A percentile compares a stretch with the other conserved stretches of the same genome.
phyloP scores from a whole-genome alignment of 805 yeast species.

The Brettanomyces bruxellensis region DNA sequence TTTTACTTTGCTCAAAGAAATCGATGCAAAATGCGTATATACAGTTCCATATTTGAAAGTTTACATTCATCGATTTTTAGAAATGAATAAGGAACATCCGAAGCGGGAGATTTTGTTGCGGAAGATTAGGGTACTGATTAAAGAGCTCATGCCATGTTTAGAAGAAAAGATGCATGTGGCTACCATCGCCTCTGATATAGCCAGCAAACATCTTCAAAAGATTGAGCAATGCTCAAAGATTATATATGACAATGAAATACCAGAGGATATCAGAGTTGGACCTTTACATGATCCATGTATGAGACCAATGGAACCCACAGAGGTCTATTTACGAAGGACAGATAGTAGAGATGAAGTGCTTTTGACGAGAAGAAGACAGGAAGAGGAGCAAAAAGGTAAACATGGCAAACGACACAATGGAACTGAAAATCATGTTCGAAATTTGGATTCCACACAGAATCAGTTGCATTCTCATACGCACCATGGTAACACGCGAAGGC shows the following conservation, averaged over 20 bases:
- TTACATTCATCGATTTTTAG: conserved; percentile 41
- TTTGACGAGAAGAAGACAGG: neutral
- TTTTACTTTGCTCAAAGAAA: conserved; percentile 81
- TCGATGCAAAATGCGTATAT: conserved; percentile 85
- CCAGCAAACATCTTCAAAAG: conserved; percentile 58
- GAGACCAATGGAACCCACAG: conserved; percentile 45
- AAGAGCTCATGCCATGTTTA: conserved; percentile 79
- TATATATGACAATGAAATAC: conserved; percentile 66
- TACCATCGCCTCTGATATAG: conserved; percentile 75
- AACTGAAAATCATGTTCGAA: too few species aligned
- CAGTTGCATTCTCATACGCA: too few species aligned
- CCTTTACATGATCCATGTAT: conserved; percentile 88
- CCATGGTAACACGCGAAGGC: too few species aligned
- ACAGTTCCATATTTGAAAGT: conserved; percentile 59
- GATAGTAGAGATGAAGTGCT: conserved; percentile 33
- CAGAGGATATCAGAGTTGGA: conserved; percentile 68
- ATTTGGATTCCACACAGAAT: too few species aligned
- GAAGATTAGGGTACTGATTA: conserved; percentile 35
- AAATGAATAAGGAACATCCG: conserved; percentile 27
- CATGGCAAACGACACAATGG: neutral
- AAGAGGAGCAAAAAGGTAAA: conserved; percentile 1
- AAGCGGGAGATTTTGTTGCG: conserved; percentile 29
- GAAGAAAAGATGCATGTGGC: conserved; percentile 98
- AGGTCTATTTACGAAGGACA: conserved; percentile 68
- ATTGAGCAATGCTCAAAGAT: conserved; percentile 79